Percentiles rank a stretch among this genome's conserved stretches.
phyloP scores from a whole-genome alignment of 768 basidiomycete genomes.

The Lactarius akahatsu region DNA sequence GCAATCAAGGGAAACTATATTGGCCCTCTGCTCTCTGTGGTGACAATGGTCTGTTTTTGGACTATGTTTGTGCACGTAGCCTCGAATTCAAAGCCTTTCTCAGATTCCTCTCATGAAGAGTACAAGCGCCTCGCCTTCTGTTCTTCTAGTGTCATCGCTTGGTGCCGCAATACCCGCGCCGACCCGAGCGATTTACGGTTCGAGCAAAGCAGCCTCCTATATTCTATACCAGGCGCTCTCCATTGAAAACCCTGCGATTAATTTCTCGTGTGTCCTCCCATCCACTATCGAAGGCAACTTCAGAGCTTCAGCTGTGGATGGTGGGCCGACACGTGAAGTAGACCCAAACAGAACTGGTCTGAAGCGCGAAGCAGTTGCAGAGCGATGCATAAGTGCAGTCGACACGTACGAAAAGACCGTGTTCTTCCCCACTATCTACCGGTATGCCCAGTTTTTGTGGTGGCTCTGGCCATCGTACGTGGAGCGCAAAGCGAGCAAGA shows the following conservation, averaged over 20 bases:
- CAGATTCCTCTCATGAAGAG: constrained; percentile 75
- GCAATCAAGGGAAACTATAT: constrained; percentile 65
- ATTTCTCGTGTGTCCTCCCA: constrained; percentile 63
- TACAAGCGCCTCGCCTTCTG: constrained; percentile 64
- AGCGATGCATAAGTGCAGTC: constrained; percentile 56
- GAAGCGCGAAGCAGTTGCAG: constrained; percentile 58
- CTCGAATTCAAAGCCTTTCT: constrained; percentile 1
- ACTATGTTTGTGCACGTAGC: neutral
- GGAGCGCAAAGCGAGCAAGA: constrained; percentile 56
- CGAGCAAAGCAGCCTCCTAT: constrained; percentile 80
- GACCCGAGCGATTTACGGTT: constrained; percentile 78
- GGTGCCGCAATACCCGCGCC: constrained; percentile 84
- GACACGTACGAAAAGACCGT: constrained; percentile 58
- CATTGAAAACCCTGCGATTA: constrained; percentile 72
- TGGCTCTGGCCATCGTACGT: constrained; percentile 62
- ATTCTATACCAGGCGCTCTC: constrained; percentile 75
- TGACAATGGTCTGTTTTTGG: constrained; percentile 59
- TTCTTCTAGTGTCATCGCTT: constrained; percentile 76
- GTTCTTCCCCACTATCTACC: constrained; percentile 53
- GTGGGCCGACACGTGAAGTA: constrained; percentile 40
- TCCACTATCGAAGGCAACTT: constrained; percentile 75
- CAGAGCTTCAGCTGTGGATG: constrained; percentile 76
- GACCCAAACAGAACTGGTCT: constrained; percentile 61
- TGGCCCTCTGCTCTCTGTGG: constrained; percentile 67
- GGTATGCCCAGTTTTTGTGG: constrained; percentile 55